phyloP scores from a whole-genome alignment of 2,329 filamentous ascomycete species.

The Aspergillaceae sp. region DNA sequence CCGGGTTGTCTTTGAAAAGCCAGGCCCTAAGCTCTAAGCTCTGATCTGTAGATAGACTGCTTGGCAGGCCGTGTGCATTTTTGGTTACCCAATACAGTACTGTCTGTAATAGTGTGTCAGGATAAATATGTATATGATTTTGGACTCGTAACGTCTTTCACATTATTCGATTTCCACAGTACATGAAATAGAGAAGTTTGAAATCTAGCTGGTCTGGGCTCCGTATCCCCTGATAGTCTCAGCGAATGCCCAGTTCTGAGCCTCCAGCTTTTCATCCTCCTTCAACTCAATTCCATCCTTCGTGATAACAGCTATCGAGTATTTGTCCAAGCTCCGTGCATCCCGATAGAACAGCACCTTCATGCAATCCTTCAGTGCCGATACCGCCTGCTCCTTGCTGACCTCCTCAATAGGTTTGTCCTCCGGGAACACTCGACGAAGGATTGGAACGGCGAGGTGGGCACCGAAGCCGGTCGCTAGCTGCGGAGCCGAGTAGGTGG shows the following conservation, averaged over 20 bases:
- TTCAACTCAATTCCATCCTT: slow-evolving; percentile 80
- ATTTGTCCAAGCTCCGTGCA: slow-evolving; percentile 81
- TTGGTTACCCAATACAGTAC: neutral
- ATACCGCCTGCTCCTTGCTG: slow-evolving; percentile 67
- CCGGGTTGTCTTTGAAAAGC: slow-evolving; percentile 36
- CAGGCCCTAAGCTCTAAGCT: slow-evolving; percentile 27
- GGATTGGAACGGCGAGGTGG: slow-evolving; percentile 84
- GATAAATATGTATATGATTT: slow-evolving; percentile 1
- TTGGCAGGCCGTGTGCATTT: neutral
- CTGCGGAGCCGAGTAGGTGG: slow-evolving; percentile 78
- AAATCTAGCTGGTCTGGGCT: slow-evolving; percentile 53
- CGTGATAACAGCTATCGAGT: slow-evolving; percentile 83
- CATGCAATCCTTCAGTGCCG: slow-evolving; percentile 85
- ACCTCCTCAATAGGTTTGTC: slow-evolving; percentile 67
- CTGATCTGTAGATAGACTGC: neutral
- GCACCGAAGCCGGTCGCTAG: slow-evolving; percentile 90
- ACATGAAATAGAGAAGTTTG: slow-evolving; percentile 30
- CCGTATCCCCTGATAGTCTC: slow-evolving; percentile 92
- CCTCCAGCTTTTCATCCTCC: slow-evolving; percentile 79
- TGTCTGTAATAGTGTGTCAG: neutral
- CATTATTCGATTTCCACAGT: slow-evolving; percentile 12
- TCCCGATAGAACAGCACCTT: slow-evolving; percentile 98
- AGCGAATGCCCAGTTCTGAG: slow-evolving; percentile 97
- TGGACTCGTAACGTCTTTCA: slow-evolving; percentile 20
- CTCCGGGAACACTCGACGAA: slow-evolving; percentile 75